These are phyloP conservation scores for Dendrobium chrysotoxum DNA, from an alignment of 106 monocot species.

Conservation along the genomic window DNA sequence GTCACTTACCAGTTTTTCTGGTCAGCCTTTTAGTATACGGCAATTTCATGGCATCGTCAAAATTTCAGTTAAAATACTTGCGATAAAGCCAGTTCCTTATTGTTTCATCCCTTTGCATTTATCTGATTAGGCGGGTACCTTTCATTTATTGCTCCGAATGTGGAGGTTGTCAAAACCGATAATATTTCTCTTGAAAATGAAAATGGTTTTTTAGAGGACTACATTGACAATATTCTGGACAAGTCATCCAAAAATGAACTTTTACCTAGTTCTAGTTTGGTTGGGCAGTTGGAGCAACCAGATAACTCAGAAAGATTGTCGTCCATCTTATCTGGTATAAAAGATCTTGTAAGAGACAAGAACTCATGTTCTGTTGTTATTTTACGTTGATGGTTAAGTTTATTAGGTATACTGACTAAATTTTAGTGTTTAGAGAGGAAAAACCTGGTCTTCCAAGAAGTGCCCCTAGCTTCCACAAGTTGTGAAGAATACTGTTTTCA, in stretches of 20 bases:
- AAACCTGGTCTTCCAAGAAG: conserved; percentile 7
- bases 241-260: conserved; percentile 1
- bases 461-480: background rate
- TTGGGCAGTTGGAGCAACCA: conserved; percentile 4
- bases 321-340: conserved; percentile 5
- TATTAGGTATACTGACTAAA: background rate
- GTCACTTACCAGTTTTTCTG: background rate
- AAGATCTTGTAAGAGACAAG: conserved; percentile 3
- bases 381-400: background rate
- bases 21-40: background rate
- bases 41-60: background rate
- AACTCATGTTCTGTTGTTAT: background rate
- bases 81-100: background rate
- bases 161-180: background rate
- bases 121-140: conserved; percentile 5
- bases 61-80: background rate
- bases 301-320: conserved; percentile 6
- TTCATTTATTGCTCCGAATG: conserved; percentile 10
- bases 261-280: conserved; percentile 3
- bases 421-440: conserved; percentile 7
- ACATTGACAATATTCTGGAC: background rate
- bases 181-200: conserved; percentile 4
- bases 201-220: conserved; percentile 11
- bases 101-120: background rate
- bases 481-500: background rate